phyloP scores from a whole-genome alignment of 1,139 yeast species.

The Protomyces lactucae-debilis region DNA sequence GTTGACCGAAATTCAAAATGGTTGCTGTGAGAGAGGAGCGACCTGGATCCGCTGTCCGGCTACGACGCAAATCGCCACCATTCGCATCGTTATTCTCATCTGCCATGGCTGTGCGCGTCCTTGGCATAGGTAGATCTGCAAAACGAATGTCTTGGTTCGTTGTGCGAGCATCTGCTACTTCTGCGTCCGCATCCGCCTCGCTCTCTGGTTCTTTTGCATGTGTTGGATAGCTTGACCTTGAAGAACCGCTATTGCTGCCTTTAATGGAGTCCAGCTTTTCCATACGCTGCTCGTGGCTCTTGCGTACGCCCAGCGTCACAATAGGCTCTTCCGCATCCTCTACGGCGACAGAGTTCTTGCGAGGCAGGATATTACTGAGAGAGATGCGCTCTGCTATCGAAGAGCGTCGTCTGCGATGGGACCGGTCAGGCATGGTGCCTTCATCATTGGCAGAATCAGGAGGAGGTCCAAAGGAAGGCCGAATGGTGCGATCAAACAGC shows the following conservation, averaged over 20 bases:
- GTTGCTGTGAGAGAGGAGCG: slow-evolving; percentile 3
- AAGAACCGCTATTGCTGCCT: background rate
- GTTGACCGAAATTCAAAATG: slow-evolving; percentile 40
- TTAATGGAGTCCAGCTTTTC: background rate
- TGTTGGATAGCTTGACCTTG: background rate
- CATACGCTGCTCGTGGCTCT: background rate
- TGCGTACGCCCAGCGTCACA: background rate
- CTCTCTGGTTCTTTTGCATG: background rate
- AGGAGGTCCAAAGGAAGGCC: background rate
- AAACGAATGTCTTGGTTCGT: slow-evolving; percentile 40
- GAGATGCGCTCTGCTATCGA: background rate
- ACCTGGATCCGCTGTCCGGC: slow-evolving; percentile 5
- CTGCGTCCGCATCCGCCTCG: background rate
- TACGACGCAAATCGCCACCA: background rate
- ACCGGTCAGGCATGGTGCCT: background rate
- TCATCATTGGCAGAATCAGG: background rate
- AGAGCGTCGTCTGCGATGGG: background rate
- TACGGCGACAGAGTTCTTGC: background rate
- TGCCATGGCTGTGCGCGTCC: slow-evolving; percentile 8
- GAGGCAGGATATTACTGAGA: background rate
- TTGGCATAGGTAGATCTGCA: slow-evolving; percentile 47
- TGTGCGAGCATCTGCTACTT: background rate
- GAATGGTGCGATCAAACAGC: slow-evolving; percentile 7
- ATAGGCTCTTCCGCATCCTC: background rate
- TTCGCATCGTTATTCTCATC: background rate